Evolutionary conservation across 208 protist genomes (phyloP), one percentile per base, ranked within the genome.

Genomic region (Angomonas deanei): DNA sequence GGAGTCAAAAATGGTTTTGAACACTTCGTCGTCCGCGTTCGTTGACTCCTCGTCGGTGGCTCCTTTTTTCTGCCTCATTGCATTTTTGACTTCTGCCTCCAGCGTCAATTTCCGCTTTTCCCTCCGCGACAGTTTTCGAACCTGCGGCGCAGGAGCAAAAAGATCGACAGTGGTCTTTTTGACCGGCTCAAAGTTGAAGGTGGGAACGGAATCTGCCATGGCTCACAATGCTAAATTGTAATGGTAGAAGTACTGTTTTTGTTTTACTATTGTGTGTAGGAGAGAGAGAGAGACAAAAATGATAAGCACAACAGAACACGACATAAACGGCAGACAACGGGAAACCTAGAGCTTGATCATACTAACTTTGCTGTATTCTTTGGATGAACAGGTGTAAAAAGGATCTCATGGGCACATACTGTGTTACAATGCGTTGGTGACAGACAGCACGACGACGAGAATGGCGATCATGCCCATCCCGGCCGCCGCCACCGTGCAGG

Each of bases 141-240:
- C 89, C 62, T 95, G 78, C 36, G 89, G 89, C 0, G 89, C 89
- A 4, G 70, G 32, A 5, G 86, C 89, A 47, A 95, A 95, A 34
- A 95, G 64, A 60, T 95, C 84, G 56, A 92, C 74, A 23, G 64
- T 69, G 27, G 80, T 82, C 54, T 90, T 89, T 19, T 87, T 70
- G 5, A 86, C 72, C 0, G 89, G 82, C 23, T 70, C 64, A 33
- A 95, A 89, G 34, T 84, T 70, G 42, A 89, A 69, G 19, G 57
- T 72, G 0, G 68, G 72, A 3, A 61, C 58, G 0, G 55, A 31
- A 1, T 46, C 26, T 11, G 28, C 52, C 2, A 38, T 31, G 10
- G 33, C 46, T 13, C 54, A 42, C 36, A 15, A 42, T n/a, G 8
- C 8, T 42, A 8, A 42, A 8, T 42, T 42, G 36, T 42, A 42